Percentiles rank a stretch among this genome's conserved stretches.
These are phyloP conservation scores for Nigrospora oryzae DNA, from an alignment of 2,329 filamentous ascomycete species.

Conservation along the genomic window DNA sequence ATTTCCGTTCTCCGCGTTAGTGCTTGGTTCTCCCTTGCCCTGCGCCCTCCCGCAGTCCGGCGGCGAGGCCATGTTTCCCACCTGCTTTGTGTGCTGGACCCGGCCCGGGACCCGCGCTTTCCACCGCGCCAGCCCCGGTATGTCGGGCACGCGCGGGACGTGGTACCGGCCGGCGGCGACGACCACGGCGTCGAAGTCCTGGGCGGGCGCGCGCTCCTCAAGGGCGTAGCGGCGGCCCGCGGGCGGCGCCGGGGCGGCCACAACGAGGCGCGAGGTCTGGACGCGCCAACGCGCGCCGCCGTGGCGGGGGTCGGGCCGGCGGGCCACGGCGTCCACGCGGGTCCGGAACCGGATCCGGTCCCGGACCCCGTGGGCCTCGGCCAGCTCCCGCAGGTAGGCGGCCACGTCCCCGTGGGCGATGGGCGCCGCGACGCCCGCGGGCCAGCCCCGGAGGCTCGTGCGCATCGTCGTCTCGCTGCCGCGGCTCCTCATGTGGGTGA, in stretches of 20 bases:
- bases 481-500: slow-evolving; percentile 27
- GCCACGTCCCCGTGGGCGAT: not conserved
- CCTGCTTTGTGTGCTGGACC: no score
- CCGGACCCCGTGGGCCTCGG: not conserved
- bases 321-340: not conserved
- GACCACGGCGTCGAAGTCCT: slow-evolving; percentile 54
- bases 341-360: not conserved
- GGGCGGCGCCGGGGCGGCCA: not conserved
- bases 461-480: slow-evolving; percentile 31
- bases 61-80: no score
- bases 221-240: not conserved
- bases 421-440: slow-evolving; percentile 18
- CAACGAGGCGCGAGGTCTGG: not conserved
- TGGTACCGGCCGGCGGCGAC: slow-evolving; percentile 61
- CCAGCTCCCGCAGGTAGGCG: not conserved
- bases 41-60: no score
- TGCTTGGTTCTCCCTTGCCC: no score
- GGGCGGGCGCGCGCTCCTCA: slow-evolving; percentile 23
- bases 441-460: slow-evolving; percentile 26
- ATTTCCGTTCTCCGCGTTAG: no score
- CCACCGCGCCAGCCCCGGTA: no score
- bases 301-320: no score
- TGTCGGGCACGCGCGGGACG: slow-evolving; percentile 30
- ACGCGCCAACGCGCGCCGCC: not conserved
- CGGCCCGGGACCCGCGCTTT: no score